Conservation (phyloP, 805 yeast genomes). For the Candida ficus region DNA sequence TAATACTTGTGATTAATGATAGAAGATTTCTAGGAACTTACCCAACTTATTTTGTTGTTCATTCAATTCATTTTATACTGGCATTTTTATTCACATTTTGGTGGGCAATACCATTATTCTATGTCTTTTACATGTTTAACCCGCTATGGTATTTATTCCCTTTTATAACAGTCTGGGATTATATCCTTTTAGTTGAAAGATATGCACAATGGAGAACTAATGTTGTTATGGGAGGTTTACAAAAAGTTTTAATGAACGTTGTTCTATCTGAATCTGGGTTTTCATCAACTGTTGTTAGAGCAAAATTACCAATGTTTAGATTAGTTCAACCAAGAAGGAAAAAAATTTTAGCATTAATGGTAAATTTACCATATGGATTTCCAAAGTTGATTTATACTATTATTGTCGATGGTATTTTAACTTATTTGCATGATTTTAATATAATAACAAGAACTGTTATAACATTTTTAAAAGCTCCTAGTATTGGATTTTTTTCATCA, state of each 20-base stretch:
- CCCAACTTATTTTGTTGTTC: constrained; percentile 3
- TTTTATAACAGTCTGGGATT: constrained; percentile 5
- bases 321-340: constrained; percentile 5
- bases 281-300: constrained; percentile 5
- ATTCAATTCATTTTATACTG: constrained; percentile 3
- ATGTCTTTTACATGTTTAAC: not conserved
- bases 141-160: constrained; percentile 9
- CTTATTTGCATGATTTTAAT: not conserved
- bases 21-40: constrained; percentile 6
- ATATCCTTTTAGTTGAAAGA: constrained; percentile 1
- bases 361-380: constrained; percentile 2
- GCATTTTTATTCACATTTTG: constrained; percentile 3
- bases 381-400: constrained; percentile 1
- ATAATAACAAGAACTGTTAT: not conserved
- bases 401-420: not conserved
- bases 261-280: constrained; percentile 9
- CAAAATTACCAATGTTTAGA: constrained; percentile 4
- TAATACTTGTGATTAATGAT: constrained; percentile 3
- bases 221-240: constrained; percentile 1
- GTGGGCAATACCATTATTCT: constrained; percentile 8
- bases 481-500: constrained; percentile 1
- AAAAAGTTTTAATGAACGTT: not conserved
- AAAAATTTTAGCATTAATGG: not conserved
- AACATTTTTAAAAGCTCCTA: constrained; percentile 1
- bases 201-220: constrained; percentile 8